Evolutionary conservation across 441 rosid species (phyloP).

Genomic region (Gossypium schwendimanii): DNA sequence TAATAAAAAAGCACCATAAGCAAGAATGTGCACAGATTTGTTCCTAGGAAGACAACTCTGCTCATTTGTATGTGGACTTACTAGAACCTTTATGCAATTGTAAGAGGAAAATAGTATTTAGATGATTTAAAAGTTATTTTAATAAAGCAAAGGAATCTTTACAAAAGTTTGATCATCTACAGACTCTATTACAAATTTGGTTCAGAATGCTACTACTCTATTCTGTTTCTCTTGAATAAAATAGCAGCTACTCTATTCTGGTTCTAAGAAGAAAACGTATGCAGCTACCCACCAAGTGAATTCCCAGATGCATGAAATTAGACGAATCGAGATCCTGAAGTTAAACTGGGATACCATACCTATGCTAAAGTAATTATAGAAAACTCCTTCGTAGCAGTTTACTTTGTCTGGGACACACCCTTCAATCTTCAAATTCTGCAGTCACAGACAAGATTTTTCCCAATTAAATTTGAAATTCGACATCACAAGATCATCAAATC

Average conservation of each 20-base stretch:
- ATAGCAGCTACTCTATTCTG: not conserved
- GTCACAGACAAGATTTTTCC: not conserved
- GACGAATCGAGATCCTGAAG: not conserved
- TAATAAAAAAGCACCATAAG: not conserved
- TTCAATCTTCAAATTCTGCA: constrained; percentile 56
- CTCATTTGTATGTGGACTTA: not conserved
- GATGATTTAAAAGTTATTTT: not conserved
- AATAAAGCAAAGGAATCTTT: constrained; percentile 1
- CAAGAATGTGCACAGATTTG: not conserved
- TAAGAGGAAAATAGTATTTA: not conserved
- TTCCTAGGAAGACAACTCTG: not conserved
- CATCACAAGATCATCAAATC: constrained; percentile 1
- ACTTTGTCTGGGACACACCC: constrained; percentile 54
- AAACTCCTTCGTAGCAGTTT: constrained; percentile 71
- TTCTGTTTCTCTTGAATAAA: constrained; percentile 3
- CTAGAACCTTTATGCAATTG: not conserved
- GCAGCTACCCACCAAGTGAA: not conserved
- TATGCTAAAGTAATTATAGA: constrained; percentile 86
- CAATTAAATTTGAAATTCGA: constrained; percentile 13
- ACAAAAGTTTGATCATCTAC: not conserved
- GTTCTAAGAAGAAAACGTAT: not conserved
- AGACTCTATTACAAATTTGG: not conserved
- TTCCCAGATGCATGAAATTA: not conserved
- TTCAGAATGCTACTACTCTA: not conserved
- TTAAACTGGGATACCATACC: constrained; percentile 37